A percentile compares a stretch with the other conserved stretches of the same genome.
Conservation (phyloP, 805 yeast species). For the Candida vaughaniae region DNA sequence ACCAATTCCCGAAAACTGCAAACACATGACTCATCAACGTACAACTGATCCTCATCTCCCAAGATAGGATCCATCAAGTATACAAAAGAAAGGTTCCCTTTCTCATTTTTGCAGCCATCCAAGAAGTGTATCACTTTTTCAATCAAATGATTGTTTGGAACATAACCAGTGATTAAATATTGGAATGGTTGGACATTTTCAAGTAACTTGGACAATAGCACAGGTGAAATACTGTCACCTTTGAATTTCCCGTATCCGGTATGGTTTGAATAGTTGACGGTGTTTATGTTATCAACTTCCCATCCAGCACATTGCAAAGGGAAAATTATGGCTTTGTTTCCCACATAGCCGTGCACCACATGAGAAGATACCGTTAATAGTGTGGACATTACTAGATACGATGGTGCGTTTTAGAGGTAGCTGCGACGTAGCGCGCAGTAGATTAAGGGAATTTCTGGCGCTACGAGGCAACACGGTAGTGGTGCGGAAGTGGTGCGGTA, state of each 20-base stretch:
- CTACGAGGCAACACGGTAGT: too few species aligned
- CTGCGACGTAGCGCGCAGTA: too few species aligned
- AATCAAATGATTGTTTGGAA: slow-evolving; percentile 56
- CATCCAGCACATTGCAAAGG: slow-evolving; percentile 85
- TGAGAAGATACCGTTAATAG: slow-evolving; percentile 81
- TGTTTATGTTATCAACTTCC: slow-evolving; percentile 89
- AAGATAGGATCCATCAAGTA: slow-evolving; percentile 77
- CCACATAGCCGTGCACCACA: slow-evolving; percentile 95
- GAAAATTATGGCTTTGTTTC: slow-evolving; percentile 86
- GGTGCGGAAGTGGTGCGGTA: too few species aligned
- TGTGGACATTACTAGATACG: too few species aligned
- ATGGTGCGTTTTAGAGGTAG: too few species aligned
- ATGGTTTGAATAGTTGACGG: slow-evolving; percentile 88
- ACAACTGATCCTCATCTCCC: slow-evolving; percentile 75
- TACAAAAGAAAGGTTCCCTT: slow-evolving; percentile 14
- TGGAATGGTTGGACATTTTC: slow-evolving; percentile 25
- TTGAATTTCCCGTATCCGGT: slow-evolving; percentile 77
- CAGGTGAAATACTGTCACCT: slow-evolving; percentile 48
- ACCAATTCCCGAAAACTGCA: slow-evolving; percentile 39
- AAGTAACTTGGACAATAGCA: slow-evolving; percentile 47
- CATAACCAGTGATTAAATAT: slow-evolving; percentile 65
- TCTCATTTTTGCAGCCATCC: neutral
- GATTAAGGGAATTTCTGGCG: too few species aligned
- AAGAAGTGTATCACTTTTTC: slow-evolving; percentile 17
- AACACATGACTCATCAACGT: slow-evolving; percentile 54